Conservation (phyloP, 2,329 filamentous ascomycete genomes). For the Ceratocystis alfenasii region DNA sequence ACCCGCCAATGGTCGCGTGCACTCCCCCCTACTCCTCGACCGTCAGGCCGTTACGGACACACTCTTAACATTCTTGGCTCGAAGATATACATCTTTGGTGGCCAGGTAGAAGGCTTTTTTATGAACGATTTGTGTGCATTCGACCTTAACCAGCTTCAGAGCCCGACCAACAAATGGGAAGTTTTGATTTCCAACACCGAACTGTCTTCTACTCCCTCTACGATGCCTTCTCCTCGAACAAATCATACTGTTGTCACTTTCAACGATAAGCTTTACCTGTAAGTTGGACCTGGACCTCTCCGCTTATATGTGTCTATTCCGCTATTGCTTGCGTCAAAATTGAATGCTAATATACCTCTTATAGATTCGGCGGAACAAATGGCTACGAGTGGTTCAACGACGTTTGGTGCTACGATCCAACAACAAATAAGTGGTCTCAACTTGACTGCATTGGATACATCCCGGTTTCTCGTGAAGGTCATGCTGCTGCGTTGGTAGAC, state of each 20-base stretch:
- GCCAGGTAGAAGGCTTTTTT: slow-evolving; percentile 92
- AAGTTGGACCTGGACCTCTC: slow-evolving; percentile 32
- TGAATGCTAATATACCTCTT: background rate
- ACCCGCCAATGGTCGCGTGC: slow-evolving; percentile 97
- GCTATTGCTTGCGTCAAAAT: too few species aligned
- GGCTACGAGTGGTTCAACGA: slow-evolving; percentile 97
- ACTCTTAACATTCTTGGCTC: slow-evolving; percentile 93
- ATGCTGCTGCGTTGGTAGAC: slow-evolving; percentile 83
- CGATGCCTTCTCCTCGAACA: slow-evolving; percentile 73
- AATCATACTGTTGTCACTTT: slow-evolving; percentile 89
- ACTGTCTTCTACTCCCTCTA: slow-evolving; percentile 31
- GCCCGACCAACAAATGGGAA: slow-evolving; percentile 86
- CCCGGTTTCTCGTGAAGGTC: slow-evolving; percentile 81
- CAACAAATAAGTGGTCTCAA: slow-evolving; percentile 70
- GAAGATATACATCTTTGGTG: slow-evolving; percentile 94
- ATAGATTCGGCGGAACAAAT: slow-evolving; percentile 91
- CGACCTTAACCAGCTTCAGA: slow-evolving; percentile 87
- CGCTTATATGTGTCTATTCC: too few species aligned
- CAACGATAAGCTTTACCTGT: slow-evolving; percentile 89
- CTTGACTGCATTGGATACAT: slow-evolving; percentile 97
- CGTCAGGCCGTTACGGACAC: slow-evolving; percentile 86
- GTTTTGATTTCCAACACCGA: slow-evolving; percentile 51
- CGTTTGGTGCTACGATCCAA: slow-evolving; percentile 90
- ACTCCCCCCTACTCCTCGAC: slow-evolving; percentile 71
- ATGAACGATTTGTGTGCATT: slow-evolving; percentile 97